Evolutionary conservation across 2,329 filamentous ascomycete species (phyloP).

Genomic region (Fusarium sambucinum): DNA sequence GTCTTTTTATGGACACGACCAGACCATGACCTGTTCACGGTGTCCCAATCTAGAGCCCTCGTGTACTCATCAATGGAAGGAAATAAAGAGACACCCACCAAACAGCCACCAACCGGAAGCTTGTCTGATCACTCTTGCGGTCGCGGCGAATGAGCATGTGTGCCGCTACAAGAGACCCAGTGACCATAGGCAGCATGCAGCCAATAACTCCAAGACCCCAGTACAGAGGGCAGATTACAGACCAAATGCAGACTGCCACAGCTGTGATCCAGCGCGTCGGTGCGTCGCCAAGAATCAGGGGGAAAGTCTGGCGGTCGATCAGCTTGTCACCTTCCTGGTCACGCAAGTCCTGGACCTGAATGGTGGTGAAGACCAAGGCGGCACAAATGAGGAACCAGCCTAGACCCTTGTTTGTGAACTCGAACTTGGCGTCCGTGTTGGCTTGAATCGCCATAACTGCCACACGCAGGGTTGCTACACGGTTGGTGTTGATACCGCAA

Average conservation of each 20-base stretch:
- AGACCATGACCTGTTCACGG: neutral
- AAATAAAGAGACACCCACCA: conserved; percentile 41
- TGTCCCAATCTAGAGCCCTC: conserved; percentile 4
- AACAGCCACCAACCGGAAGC: conserved; percentile 33
- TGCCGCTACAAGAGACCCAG: conserved; percentile 16
- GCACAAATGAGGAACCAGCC: conserved; percentile 40
- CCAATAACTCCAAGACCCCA: conserved; percentile 27
- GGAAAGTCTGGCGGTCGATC: conserved; percentile 42
- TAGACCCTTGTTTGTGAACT: conserved; percentile 32
- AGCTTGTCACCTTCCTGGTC: conserved; percentile 43
- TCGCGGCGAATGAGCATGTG: conserved; percentile 35
- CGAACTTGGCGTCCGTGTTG: conserved; percentile 3
- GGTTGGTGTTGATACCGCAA: conserved; percentile 41
- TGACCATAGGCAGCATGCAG: conserved; percentile 8
- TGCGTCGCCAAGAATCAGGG: conserved; percentile 42
- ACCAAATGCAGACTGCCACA: conserved; percentile 32
- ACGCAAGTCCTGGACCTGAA: conserved; percentile 44
- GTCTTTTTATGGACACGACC: neutral
- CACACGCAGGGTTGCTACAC: conserved; percentile 34
- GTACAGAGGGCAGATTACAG: conserved; percentile 33
- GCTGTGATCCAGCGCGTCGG: conserved; percentile 39
- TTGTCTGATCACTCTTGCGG: conserved; percentile 24
- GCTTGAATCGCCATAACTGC: conserved; percentile 21
- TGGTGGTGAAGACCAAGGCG: conserved; percentile 43
- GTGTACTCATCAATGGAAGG: conserved; percentile 29